A percentile compares a stretch with the other conserved stretches of the same genome.
These are phyloP conservation scores for Pythium scleroteichum DNA, from an alignment of 352 stramenopile species.

Conservation along the genomic window DNA sequence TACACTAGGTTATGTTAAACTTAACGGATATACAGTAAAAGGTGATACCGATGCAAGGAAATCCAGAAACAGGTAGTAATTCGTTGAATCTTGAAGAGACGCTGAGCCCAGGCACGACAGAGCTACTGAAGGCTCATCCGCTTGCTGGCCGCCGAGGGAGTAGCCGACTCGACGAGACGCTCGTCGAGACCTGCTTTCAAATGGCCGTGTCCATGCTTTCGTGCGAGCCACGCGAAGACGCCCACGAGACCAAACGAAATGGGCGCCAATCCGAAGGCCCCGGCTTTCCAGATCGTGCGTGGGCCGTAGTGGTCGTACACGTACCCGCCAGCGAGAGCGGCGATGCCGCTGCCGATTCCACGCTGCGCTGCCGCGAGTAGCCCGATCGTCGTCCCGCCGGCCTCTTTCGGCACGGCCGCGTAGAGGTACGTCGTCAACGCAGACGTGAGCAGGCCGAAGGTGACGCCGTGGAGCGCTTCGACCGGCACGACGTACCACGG, in stretches of 20 bases:
- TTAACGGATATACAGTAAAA: too few relatives aligned
- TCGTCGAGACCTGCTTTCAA: too few relatives aligned
- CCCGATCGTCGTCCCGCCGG: slow-evolving; percentile 67
- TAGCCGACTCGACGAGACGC: too few relatives aligned
- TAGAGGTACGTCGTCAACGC: slow-evolving; percentile 75
- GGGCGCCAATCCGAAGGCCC: slow-evolving; percentile 42
- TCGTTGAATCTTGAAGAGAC: too few relatives aligned
- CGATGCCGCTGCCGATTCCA: slow-evolving; percentile 53
- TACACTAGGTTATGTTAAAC: too few relatives aligned
- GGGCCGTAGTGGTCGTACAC: slow-evolving; percentile 55
- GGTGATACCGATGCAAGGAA: too few relatives aligned
- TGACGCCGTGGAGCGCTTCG: slow-evolving; percentile 62
- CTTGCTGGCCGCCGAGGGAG: too few relatives aligned
- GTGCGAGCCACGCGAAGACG: slow-evolving; percentile 34
- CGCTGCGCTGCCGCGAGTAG: slow-evolving; percentile 58
- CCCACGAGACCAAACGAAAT: slow-evolving; percentile 36
- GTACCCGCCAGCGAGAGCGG: slow-evolving; percentile 59
- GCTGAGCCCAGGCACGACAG: too few relatives aligned
- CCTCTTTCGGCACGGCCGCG: slow-evolving; percentile 47
- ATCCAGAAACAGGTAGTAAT: too few relatives aligned
- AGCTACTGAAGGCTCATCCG: too few relatives aligned
- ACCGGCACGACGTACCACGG: slow-evolving; percentile 58
- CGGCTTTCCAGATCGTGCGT: slow-evolving; percentile 53
- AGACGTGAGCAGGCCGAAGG: slow-evolving; percentile 60
- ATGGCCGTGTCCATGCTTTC: too few relatives aligned